Conservation (phyloP, 1,284 basidiomycete genomes). For the Ceratobasidium sp. region DNA sequence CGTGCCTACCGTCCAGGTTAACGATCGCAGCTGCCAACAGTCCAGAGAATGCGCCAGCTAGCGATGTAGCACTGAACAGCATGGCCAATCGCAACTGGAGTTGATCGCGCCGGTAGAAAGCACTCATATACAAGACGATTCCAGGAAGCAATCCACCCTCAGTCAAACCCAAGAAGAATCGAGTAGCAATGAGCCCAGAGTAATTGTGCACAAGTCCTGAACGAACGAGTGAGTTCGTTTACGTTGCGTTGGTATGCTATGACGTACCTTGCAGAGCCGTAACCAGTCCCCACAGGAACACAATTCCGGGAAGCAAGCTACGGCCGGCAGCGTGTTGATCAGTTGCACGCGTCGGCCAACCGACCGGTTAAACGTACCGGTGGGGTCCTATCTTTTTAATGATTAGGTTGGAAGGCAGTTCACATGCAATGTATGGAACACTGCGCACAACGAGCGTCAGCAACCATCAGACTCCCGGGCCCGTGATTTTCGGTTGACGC, state of each 20-base stretch:
- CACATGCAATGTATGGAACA: conserved; percentile 65
- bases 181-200: conserved; percentile 61
- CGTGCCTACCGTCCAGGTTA: conserved; percentile 44
- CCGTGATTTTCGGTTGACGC: conserved; percentile 44
- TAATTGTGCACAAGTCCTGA: conserved; percentile 63
- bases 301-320: conserved; percentile 39
- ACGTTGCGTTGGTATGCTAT: background rate
- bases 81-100: conserved; percentile 62
- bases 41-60: conserved; percentile 46
- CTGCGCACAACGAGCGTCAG: conserved; percentile 34
- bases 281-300: conserved; percentile 65
- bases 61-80: conserved; percentile 48
- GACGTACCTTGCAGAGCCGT: conserved; percentile 60
- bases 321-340: conserved; percentile 54
- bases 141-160: conserved; percentile 71
- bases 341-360: conserved; percentile 53
- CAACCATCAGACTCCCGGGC: conserved; percentile 36
- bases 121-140: conserved; percentile 63
- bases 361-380: conserved; percentile 24
- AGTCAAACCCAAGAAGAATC: conserved; percentile 69
- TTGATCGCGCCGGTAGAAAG: conserved; percentile 64
- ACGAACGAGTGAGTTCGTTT: conserved; percentile 34
- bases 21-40: conserved; percentile 46
- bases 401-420: conserved; percentile 66
- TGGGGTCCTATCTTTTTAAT: conserved; percentile 63